Percentiles rank a stretch among this genome's conserved stretches.
Evolutionary conservation across 441 rosid species (phyloP).

Genomic region (Gossypium davidsonii): DNA sequence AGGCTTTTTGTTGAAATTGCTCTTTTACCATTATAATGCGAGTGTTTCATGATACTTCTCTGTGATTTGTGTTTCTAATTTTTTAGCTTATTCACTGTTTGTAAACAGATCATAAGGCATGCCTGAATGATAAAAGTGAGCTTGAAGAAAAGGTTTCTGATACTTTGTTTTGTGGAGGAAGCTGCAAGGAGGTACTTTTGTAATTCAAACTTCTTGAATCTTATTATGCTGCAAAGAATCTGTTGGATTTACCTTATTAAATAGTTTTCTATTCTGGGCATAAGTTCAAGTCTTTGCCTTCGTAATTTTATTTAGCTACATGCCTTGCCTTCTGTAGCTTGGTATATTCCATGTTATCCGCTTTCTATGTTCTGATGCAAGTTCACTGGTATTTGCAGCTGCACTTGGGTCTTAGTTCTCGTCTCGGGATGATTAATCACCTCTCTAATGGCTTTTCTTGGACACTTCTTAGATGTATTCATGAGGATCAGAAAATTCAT

Average conservation of each 20-base stretch:
- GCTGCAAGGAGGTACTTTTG: conserved; percentile 60
- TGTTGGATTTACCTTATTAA: neutral
- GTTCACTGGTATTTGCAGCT: conserved; percentile 41
- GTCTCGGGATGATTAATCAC: conserved; percentile 54
- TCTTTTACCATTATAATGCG: neutral
- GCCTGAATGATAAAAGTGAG: conserved; percentile 36
- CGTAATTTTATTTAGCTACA: neutral
- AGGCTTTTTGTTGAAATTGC: neutral
- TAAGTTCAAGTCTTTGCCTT: neutral
- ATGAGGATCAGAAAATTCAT: conserved; percentile 72
- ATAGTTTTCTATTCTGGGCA: neutral
- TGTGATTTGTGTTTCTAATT: conserved; percentile 14
- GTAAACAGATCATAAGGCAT: conserved; percentile 62
- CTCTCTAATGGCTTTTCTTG: conserved; percentile 60
- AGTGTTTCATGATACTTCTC: conserved; percentile 9
- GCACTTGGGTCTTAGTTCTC: conserved; percentile 70
- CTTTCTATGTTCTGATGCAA: conserved; percentile 15
- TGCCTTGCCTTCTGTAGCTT: neutral
- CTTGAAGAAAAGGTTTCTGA: conserved; percentile 37
- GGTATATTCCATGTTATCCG: neutral
- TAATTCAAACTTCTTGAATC: conserved; percentile 7
- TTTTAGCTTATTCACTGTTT: conserved; percentile 19
- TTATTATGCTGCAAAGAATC: conserved; percentile 7
- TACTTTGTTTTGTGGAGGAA: conserved; percentile 58
- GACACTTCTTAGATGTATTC: conserved; percentile 81